Evolutionary conservation across 805 yeast genomes (phyloP).

Genomic region (Candida coquimbonensis): DNA sequence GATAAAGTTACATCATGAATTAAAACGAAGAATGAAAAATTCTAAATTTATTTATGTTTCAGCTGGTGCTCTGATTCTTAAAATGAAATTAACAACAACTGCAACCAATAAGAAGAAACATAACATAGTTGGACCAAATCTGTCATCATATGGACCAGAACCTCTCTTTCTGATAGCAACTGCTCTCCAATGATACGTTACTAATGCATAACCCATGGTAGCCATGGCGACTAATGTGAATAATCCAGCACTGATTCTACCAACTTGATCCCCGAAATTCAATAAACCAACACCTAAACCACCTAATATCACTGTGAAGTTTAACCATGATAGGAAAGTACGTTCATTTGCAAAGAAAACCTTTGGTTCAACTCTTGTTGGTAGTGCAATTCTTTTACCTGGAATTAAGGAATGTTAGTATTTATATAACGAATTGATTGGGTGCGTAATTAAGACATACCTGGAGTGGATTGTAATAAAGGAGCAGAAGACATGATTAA

Average conservation of each 20-base stretch:
- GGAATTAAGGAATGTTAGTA: constrained; percentile 1
- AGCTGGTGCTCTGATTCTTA: constrained; percentile 39
- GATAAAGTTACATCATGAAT: too few species aligned
- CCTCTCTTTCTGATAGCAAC: constrained; percentile 97
- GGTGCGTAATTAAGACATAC: constrained; percentile 27
- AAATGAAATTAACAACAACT: constrained; percentile 83
- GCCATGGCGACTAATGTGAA: constrained; percentile 97
- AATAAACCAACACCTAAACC: constrained; percentile 93
- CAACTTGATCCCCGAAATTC: constrained; percentile 92
- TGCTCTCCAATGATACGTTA: constrained; percentile 99
- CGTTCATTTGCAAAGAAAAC: constrained; percentile 99
- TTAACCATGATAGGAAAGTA: constrained; percentile 96
- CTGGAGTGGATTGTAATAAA: constrained; percentile 63
- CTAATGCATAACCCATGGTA: constrained; percentile 92
- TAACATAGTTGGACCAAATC: constrained; percentile 96
- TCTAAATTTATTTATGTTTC: too few species aligned
- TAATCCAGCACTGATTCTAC: constrained; percentile 86
- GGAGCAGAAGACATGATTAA: constrained; percentile 57
- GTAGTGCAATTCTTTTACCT: constrained; percentile 91
- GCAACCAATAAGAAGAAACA: constrained; percentile 91
- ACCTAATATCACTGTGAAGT: constrained; percentile 96
- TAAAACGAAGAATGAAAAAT: too few species aligned
- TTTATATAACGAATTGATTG: too few species aligned
- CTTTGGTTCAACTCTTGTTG: constrained; percentile 97
- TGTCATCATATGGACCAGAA: constrained; percentile 97